Evolutionary conservation across 2,329 filamentous ascomycete species (phyloP), one percentile per base, ranked within the genome.

Genomic region (Trichoderma simmonsii): DNA sequence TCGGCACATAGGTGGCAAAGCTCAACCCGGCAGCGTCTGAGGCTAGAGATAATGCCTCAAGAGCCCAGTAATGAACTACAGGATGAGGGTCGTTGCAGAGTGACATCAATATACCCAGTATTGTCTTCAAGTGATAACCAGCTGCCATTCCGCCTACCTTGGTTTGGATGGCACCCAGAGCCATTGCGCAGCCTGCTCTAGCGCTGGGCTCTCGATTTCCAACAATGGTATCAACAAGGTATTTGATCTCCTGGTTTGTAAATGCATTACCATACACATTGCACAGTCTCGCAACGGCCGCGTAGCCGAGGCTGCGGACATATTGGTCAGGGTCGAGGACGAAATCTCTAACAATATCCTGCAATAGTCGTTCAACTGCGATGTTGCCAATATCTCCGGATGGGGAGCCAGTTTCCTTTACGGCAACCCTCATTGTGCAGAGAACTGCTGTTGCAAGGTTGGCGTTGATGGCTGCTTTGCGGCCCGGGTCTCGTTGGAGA

Each of bases 101-200:
- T 8, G 96, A 98, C 92, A 98, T 97, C n/a, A 99, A 85, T 51
- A 99, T 97, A 21, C 95, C 93, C n/a, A 98, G 88, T 64, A 99
- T 98, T 1, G 94, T 98, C 84, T 98, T 98, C 65, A 99, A 86
- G 80, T 99, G 96, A 77, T 96, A 94, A 4, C 95, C 94, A 70
- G 96, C 96, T 68, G 96, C 96, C 95, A 99, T 98, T 71, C 96
- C 95, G 71, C 96, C 97, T 39, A 99, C 93, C 80, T 97, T 94
- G 21, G 94, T 93, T 82, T 99, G 95, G 66, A 99, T 98, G 71
- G 92, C 93, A 9, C 96, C 96, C 34, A 99, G 84, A 14, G 96
- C 94, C 85, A 97, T 93, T 18, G 97, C 96, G 81, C 95, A 99
- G 12, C 96, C 96, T 59, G 97, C 95, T 79, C 96, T 90, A 48